Evolutionary conservation across 345 rosid genomes (phyloP).

Genomic region (Excoecaria agallocha): DNA sequence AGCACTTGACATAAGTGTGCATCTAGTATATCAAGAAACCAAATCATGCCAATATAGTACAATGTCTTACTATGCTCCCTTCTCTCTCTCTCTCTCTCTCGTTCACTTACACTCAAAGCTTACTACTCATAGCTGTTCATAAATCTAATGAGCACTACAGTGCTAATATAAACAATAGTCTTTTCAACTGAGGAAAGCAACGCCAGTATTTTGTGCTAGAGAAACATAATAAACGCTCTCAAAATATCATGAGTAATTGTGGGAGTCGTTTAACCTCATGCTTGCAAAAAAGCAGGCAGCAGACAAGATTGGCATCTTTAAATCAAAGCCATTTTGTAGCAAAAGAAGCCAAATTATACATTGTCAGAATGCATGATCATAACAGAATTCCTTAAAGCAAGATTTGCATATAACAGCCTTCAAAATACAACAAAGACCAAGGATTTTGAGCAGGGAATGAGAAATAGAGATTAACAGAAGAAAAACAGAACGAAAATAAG

Average conservation of each 20-base stretch:
- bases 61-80: neutral
- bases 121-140: neutral
- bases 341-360: neutral
- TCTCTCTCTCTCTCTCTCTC: neutral
- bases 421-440: neutral
- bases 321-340: neutral
- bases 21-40: neutral
- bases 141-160: neutral
- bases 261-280: too few relatives aligned
- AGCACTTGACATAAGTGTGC: conserved; percentile 3
- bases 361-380: neutral
- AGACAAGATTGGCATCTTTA: too few relatives aligned
- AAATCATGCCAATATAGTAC: neutral
- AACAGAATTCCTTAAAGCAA: neutral
- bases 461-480: too few relatives aligned
- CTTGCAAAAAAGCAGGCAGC: too few relatives aligned
- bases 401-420: neutral
- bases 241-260: too few relatives aligned
- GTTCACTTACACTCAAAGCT: neutral
- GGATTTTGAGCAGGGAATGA: neutral
- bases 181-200: neutral
- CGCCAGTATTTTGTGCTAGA: neutral
- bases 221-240: neutral
- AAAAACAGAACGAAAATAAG: too few relatives aligned
- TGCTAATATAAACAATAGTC: neutral